A percentile compares a stretch with the other conserved stretches of the same genome.
Conservation (phyloP, 768 basidiomycete genomes). For the Brasilioporus rufonigricans region DNA sequence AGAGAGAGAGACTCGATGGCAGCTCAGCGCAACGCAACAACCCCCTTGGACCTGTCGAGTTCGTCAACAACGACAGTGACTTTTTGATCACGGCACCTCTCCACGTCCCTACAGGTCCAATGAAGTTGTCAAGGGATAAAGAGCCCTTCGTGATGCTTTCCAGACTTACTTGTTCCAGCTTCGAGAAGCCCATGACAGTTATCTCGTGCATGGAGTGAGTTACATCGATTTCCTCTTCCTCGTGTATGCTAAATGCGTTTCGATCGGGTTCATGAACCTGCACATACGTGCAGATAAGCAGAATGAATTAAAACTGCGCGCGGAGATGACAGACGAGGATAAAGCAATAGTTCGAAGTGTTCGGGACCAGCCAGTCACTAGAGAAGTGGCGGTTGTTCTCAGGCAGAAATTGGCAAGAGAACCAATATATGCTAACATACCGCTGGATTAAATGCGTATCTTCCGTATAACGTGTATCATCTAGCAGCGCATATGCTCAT, state of each 20-base stretch:
- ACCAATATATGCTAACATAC: constrained; percentile 1
- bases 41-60: constrained; percentile 15
- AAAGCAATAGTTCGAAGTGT: no score
- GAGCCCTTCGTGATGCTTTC: constrained; percentile 14
- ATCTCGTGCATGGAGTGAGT: no score
- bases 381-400: no score
- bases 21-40: background rate
- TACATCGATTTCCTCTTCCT: no score
- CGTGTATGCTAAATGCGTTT: background rate
- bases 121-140: background rate
- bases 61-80: constrained; percentile 17
- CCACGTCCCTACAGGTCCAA: no score
- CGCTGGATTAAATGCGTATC: no score
- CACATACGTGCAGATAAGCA: constrained; percentile 17
- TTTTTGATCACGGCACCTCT: no score
- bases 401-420: constrained; percentile 16
- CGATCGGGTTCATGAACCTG: constrained; percentile 10
- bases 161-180: background rate
- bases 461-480: no score
- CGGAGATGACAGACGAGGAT: constrained; percentile 16
- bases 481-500: no score
- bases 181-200: constrained; percentile 13
- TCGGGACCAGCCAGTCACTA: background rate
- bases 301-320: constrained; percentile 10
- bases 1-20: background rate